Base-by-base conservation (phyloP, 2,329 filamentous ascomycete species). In the Trichoderma lentiforme region DNA sequence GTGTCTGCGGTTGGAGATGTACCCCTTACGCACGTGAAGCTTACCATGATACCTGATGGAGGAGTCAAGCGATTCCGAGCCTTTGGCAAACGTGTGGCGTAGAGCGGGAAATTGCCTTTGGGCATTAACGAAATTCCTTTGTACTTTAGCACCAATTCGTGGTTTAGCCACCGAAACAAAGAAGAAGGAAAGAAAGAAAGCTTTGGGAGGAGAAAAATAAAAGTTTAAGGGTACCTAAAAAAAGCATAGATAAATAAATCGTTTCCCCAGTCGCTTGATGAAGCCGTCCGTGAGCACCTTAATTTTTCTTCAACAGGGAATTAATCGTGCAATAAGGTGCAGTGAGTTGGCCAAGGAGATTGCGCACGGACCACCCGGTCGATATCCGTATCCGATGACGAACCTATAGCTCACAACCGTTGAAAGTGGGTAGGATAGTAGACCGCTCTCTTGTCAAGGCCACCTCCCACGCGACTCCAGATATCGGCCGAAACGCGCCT, bases 11-110 rank as follows among this genome's bases (percentile, higher is more conserved):
- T 89, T 21, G 83, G 86, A 75, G 88, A 89, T 47, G 86, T 85
- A 79, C 83, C 85, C 3, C 92, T 93, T 78, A 94, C 92, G 14
- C 94, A 96, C 82, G 90, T 95, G 26, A 98, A 97, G 87, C 85
- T 98, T 80, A 92, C 93, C 39, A 96, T 98, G 80, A 93, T 97
- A 76, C 95, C 95, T 0, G 95, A 98, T 81, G 95, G 95, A 39
- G 95, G 95, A 28, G 92, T 98, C 3, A 97, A 97, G 89, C 86
- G 95, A 74, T 87, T 98, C 75, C 89, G 94, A 69, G 80, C 78
- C 43, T 81, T 81, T 77, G 81, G 81, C 26, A 81, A 77, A 75
- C 77, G 81, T 66, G 78, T 73, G 58, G 74, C 71, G 32, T 73
- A 70, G 36, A 53, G 14, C 14, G 14, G 30, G 47, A 53, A 8